Percentiles rank a stretch among this genome's conserved stretches.
Evolutionary conservation across 148 eudicot genomes (phyloP).

Genomic region (Camellia sinensis): DNA sequence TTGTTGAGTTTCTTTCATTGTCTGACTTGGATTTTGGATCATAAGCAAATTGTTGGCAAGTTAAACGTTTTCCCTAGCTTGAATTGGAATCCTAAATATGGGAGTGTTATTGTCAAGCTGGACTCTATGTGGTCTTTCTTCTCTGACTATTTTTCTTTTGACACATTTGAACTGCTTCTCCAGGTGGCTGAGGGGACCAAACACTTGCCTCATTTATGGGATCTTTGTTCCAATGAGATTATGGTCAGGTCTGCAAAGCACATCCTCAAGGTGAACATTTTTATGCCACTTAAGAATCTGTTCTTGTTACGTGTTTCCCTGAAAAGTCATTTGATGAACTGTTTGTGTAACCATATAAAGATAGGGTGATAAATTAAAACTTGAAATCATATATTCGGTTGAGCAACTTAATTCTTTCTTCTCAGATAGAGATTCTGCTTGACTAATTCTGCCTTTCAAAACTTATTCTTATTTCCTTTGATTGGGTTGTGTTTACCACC

Average conservation of each 20-base stretch:
- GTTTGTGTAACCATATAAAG: not conserved
- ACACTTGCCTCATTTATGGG: constrained; percentile 93
- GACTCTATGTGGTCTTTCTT: constrained; percentile 9
- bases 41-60: not conserved
- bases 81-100: constrained; percentile 5
- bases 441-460: constrained; percentile 2
- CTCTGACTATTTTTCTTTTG: constrained; percentile 5
- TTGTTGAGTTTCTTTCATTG: not conserved
- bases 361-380: constrained; percentile 2
- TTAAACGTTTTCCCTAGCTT: not conserved
- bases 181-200: constrained; percentile 93
- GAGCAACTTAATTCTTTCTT: not conserved
- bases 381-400: constrained; percentile 7
- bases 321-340: not conserved
- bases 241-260: constrained; percentile 91
- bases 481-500: not conserved
- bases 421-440: constrained; percentile 1
- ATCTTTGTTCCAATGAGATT: constrained; percentile 84
- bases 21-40: not conserved
- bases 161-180: constrained; percentile 14
- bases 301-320: not conserved
- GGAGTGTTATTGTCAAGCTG: not conserved
- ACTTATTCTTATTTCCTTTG: not conserved
- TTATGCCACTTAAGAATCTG: not conserved
- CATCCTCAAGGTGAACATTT: constrained; percentile 66